A percentile compares a stretch with the other conserved stretches of the same genome.
Evolutionary conservation across 2,329 filamentous ascomycete species (phyloP).

Genomic region (Lojkania enalia): DNA sequence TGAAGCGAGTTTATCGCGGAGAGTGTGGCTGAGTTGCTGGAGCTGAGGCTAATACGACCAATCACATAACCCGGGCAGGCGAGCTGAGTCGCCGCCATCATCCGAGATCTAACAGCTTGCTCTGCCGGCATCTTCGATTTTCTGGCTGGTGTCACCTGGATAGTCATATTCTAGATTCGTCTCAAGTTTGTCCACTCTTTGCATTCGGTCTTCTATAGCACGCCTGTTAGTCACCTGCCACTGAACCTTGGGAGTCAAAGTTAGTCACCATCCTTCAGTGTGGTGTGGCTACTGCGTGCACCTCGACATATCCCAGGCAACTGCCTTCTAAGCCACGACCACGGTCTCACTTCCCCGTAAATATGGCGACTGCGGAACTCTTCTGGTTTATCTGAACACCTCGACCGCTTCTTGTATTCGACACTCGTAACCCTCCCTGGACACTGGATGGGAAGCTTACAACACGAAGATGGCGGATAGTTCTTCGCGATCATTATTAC

Average conservation of each 20-base stretch:
- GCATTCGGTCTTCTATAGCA: too few species aligned
- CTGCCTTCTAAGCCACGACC: constrained; percentile 4
- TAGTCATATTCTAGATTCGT: too few species aligned
- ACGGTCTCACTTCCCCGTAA: too few species aligned
- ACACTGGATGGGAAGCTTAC: background rate
- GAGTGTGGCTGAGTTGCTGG: constrained; percentile 4
- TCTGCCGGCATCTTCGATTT: too few species aligned
- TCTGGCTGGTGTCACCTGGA: too few species aligned
- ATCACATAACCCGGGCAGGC: background rate
- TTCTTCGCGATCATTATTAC: constrained; percentile 9
- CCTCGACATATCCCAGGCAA: constrained; percentile 2
- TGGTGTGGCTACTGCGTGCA: constrained; percentile 6
- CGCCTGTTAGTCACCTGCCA: too few species aligned
- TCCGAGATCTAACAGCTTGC: too few species aligned
- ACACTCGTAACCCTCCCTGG: background rate
- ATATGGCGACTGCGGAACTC: background rate
- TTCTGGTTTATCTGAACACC: background rate
- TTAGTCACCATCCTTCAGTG: too few species aligned
- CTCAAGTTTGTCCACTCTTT: too few species aligned
- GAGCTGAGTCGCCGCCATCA: too few species aligned
- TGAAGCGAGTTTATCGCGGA: background rate
- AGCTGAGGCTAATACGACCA: constrained; percentile 3
- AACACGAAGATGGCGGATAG: constrained; percentile 8
- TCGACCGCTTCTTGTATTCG: background rate
- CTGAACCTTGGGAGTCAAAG: too few species aligned